Percentiles rank a stretch among this genome's conserved stretches.
Evolutionary conservation across 78 protist genomes (phyloP).

Genomic region (Dictyostelium firmibasis): DNA sequence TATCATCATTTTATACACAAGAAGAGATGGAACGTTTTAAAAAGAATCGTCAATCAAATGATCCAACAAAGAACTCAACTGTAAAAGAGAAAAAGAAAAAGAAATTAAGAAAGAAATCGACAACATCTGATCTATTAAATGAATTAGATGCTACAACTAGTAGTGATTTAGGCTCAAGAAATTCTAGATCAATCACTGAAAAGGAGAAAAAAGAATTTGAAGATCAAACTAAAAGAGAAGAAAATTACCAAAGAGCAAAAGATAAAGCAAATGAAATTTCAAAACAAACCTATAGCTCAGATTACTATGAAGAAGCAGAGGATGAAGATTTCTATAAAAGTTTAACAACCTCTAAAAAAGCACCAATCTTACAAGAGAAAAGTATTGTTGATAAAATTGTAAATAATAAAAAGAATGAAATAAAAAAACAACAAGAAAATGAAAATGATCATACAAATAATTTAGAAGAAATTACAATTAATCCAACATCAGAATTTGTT

Average conservation of each 20-base stretch:
- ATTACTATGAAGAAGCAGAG: conserved; percentile 55
- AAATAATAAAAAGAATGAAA: neutral
- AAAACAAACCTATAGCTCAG: conserved; percentile 19
- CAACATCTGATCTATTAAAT: neutral
- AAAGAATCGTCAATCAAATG: conserved; percentile 4
- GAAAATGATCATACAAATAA: neutral
- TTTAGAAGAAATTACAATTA: conserved; percentile 14
- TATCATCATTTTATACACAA: conserved; percentile 62
- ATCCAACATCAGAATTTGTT: conserved; percentile 43
- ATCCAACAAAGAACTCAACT: neutral
- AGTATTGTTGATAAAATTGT: neutral
- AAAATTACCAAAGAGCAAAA: conserved; percentile 55
- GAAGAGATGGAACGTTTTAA: conserved; percentile 54
- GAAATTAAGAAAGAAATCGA: neutral
- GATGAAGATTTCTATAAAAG: conserved; percentile 45
- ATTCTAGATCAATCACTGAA: neutral
- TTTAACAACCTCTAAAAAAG: conserved; percentile 41
- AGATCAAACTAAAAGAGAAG: neutral
- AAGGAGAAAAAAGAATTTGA: conserved; percentile 1
- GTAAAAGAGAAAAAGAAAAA: neutral
- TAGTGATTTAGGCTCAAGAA: conserved; percentile 55
- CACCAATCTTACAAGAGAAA: conserved; percentile 9
- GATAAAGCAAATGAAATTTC: conserved; percentile 20
- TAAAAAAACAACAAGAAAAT: neutral
- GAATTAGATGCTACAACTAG: conserved; percentile 62